phyloP scores from a whole-genome alignment of 257 asterid species.

The Solanum megistacrolobum region DNA sequence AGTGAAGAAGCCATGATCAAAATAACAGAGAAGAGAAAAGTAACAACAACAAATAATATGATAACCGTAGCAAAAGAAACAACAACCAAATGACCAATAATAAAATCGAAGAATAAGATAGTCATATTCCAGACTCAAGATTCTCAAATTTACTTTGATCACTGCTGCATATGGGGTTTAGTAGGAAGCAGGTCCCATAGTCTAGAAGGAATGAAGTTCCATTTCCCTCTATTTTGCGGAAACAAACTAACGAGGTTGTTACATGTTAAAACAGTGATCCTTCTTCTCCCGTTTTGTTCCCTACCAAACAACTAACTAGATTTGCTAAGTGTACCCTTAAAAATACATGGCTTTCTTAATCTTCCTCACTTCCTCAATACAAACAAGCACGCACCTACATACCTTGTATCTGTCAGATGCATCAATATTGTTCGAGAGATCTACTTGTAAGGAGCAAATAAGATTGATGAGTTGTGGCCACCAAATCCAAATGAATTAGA shows the following conservation, averaged over 20 bases:
- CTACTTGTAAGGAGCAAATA: constrained; percentile 17
- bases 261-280: not conserved
- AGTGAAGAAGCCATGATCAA: not conserved
- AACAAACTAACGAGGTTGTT: not conserved
- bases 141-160: not conserved
- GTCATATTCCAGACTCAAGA: not conserved
- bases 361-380: not conserved
- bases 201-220: not conserved
- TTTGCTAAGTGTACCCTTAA: not conserved
- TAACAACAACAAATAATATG: not conserved
- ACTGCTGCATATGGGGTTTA: not conserved
- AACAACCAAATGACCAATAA: not conserved
- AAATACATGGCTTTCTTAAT: not conserved
- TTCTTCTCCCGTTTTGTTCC: not conserved
- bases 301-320: not conserved
- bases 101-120: not conserved
- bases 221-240: not conserved
- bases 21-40: not conserved
- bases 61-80: not conserved
- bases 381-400: not conserved
- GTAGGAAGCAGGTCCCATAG: not conserved
- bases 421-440: not conserved
- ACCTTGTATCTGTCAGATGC: constrained; percentile 3
- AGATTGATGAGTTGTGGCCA: constrained; percentile 17
- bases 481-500: constrained; percentile 18